Conservation (phyloP, 2,329 filamentous ascomycete genomes). For the Botrytis byssoidea region DNA sequence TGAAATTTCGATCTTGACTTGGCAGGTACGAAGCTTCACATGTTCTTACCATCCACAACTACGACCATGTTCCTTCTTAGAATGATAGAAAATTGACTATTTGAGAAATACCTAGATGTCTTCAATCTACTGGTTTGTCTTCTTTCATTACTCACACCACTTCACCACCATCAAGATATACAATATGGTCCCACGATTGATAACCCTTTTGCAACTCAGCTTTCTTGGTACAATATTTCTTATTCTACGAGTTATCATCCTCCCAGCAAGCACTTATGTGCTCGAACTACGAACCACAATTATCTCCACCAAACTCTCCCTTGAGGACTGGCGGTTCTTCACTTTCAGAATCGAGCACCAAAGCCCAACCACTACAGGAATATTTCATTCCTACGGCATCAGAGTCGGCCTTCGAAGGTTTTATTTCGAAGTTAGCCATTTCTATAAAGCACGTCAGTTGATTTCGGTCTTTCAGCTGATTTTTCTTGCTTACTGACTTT, state of each 20-base stretch:
- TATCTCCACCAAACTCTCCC: neutral
- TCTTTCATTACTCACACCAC: neutral
- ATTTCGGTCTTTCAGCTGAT: neutral
- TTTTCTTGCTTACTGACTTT: neutral
- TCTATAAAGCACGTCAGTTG: neutral
- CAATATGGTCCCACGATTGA: neutral
- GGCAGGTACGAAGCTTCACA: neutral
- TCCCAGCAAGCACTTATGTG: neutral
- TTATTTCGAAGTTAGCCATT: neutral
- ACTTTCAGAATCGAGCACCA: neutral
- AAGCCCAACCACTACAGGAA: neutral
- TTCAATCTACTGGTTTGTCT: neutral
- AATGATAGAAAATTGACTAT: neutral
- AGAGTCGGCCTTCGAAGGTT: neutral
- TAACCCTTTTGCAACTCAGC: neutral
- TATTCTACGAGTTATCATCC: neutral
- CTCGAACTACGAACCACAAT: neutral
- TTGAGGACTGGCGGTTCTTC: neutral
- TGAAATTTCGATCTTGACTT: neutral
- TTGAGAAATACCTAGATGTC: neutral
- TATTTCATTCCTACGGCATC: neutral
- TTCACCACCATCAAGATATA: neutral
- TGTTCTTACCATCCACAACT: neutral
- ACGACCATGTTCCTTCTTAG: neutral
- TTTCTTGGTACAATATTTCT: neutral